phyloP scores from a whole-genome alignment of 768 basidiomycete species.

The Macrocybe gigantea region DNA sequence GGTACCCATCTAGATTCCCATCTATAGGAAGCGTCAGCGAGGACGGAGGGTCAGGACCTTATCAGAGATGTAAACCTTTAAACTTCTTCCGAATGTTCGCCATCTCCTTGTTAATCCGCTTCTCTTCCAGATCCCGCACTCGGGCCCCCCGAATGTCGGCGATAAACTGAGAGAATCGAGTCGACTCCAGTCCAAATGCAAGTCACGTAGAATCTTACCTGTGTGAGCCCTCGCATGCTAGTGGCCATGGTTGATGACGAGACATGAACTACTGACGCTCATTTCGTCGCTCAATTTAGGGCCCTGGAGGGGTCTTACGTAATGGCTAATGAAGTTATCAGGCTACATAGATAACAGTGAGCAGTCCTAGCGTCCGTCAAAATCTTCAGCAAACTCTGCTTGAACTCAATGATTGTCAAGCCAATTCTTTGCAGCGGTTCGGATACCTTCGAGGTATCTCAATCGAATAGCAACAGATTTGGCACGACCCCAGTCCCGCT shows the following conservation, averaged over 20 bases:
- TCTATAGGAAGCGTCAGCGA: slow-evolving; percentile 35
- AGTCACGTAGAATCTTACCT: slow-evolving; percentile 43
- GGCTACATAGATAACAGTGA: no score
- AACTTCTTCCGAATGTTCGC: slow-evolving; percentile 99
- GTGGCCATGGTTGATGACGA: slow-evolving; percentile 60
- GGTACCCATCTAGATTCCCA: slow-evolving; percentile 83
- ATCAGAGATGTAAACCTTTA: slow-evolving; percentile 57
- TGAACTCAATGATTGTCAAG: slow-evolving; percentile 19
- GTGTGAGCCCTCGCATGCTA: slow-evolving; percentile 88
- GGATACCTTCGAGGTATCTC: slow-evolving; percentile 66
- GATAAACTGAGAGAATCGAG: slow-evolving; percentile 66
- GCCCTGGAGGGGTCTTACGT: no score
- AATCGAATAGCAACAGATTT: slow-evolving; percentile 61
- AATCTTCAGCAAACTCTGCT: no score
- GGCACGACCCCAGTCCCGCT: slow-evolving; percentile 48
- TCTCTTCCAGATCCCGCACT: slow-evolving; percentile 96
- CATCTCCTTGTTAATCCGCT: slow-evolving; percentile 99
- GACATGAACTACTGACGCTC: no score
- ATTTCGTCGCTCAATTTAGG: no score
- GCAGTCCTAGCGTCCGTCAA: no score
- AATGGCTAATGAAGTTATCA: no score
- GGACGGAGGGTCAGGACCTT: neutral
- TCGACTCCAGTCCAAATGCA: slow-evolving; percentile 7
- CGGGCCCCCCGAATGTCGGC: slow-evolving; percentile 97
- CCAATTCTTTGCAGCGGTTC: slow-evolving; percentile 41